A percentile compares a stretch with the other conserved stretches of the same genome.
Conservation (phyloP, 345 rosid species). For the Acer negundo region DNA sequence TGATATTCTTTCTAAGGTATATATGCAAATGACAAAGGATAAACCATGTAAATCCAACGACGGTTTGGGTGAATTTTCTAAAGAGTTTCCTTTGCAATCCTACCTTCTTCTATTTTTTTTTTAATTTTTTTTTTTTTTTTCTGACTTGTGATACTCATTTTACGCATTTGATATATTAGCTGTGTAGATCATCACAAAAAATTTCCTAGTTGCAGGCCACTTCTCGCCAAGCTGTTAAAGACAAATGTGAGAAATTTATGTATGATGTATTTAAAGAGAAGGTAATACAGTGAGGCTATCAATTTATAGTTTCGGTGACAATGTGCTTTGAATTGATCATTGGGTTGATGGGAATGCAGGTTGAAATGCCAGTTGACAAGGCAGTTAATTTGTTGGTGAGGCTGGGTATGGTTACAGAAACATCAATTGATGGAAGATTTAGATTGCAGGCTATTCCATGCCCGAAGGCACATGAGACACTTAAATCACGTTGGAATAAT, state of each 20-base stretch:
- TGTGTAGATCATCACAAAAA: not conserved
- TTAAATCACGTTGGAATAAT: slow-evolving; percentile 65
- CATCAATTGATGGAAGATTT: slow-evolving; percentile 43
- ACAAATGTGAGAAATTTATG: slow-evolving; percentile 85
- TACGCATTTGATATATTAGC: not conserved
- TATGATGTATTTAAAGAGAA: slow-evolving; percentile 60
- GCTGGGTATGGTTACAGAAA: slow-evolving; percentile 67
- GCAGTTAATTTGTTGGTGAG: slow-evolving; percentile 65
- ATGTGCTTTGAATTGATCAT: slow-evolving; percentile 13
- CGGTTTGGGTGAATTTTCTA: not conserved
- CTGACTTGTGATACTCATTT: not conserved
- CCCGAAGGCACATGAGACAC: slow-evolving; percentile 54
- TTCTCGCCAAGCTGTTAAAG: slow-evolving; percentile 45
- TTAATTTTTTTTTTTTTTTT: not conserved
- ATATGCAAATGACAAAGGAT: not conserved
- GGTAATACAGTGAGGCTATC: slow-evolving; percentile 40
- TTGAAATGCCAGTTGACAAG: slow-evolving; percentile 82
- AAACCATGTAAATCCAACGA: not conserved
- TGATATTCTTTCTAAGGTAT: not conserved
- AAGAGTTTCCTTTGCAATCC: not conserved
- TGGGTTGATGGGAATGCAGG: slow-evolving; percentile 43
- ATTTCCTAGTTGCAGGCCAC: slow-evolving; percentile 43
- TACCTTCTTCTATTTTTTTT: not conserved
- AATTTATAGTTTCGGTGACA: not conserved
- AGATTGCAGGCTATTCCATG: slow-evolving; percentile 59